Base-by-base conservation (phyloP, 768 basidiomycete genomes). In the Pleurotus salmoneostramineus region DNA sequence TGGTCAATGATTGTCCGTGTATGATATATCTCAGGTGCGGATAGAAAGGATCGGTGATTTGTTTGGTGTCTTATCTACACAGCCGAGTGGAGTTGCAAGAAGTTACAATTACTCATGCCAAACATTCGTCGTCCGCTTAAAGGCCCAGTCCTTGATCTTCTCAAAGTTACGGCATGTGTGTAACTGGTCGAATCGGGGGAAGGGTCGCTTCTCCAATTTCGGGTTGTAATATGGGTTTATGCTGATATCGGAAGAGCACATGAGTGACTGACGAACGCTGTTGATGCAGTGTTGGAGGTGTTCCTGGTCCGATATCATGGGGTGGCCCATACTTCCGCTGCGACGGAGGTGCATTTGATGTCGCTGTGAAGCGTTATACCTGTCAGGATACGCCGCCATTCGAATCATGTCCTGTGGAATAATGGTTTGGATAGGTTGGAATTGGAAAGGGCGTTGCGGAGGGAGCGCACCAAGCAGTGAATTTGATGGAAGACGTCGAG, bases 401-500 rank as follows among this genome's bases (percentile, higher is more conserved):
- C 65, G 57, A 7, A 68, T 56, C 46, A 57, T 52, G 40, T 68
- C 60, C 66, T 67, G 17, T 8, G 3, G n/a, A 35, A 32, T 37
- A n/a, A 36, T 32, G 7, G 17, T 57, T 33, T 32, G 33, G 10
- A 11, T 7, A 42, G n/a, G 15, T 3, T 11, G 6, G 33, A 37
- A 3, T 6, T 21, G 14, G 5, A 7, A 21, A 27, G 21, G 21
- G 21, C 21, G 21, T 27, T 27, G 21, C 47, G 5, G 21, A 32
- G 44, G 5, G 12, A 40, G 7, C 10, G 63, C 63, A 67, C 67
- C 27, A 69, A 54, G 52, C 67, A 66, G 55, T 69, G 68, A n/a
- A 69, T 49, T 49, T 68, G 64, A 57, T 69, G 68, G 56, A 69
- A 69, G 4, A 69, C 66, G 10, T 69, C 67, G 1, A 66, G 42